Conservation (phyloP, 2,329 filamentous ascomycete genomes). For the Pseudogymnoascus pannorum region DNA sequence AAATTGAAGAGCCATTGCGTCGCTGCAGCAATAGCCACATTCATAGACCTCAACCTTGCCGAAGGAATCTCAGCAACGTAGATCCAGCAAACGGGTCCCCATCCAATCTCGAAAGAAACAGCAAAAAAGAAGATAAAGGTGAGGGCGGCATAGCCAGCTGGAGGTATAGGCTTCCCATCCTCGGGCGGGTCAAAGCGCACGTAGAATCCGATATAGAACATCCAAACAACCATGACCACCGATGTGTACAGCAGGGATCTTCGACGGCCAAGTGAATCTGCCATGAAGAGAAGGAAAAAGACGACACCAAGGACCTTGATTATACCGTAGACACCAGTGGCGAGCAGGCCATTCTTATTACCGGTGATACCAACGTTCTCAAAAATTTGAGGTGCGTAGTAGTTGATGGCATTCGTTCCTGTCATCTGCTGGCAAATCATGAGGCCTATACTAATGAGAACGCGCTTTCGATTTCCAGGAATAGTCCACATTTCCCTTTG, state of each 20-base stretch:
- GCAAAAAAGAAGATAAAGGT: conserved; percentile 66
- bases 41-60: conserved; percentile 53
- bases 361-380: conserved; percentile 52
- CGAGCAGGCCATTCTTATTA: conserved; percentile 54
- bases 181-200: conserved; percentile 50
- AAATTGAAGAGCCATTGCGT: conserved; percentile 70
- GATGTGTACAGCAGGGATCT: conserved; percentile 41
- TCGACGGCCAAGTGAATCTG: conserved; percentile 54
- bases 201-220: conserved; percentile 63
- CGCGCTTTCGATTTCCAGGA: conserved; percentile 48
- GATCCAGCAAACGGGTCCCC: conserved; percentile 65
- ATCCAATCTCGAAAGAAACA: conserved; percentile 57
- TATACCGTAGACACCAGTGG: conserved; percentile 64
- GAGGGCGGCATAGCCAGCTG: conserved; percentile 53
- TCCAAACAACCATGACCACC: conserved; percentile 46
- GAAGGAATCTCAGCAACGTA: conserved; percentile 63
- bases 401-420: conserved; percentile 44
- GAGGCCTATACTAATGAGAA: conserved; percentile 51
- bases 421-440: conserved; percentile 65
- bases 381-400: conserved; percentile 65
- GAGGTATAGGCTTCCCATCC: conserved; percentile 29
- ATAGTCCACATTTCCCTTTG: conserved; percentile 27
- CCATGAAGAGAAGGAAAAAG: conserved; percentile 58
- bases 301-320: conserved; percentile 59
- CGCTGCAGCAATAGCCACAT: conserved; percentile 58